These are phyloP conservation scores for Immersiporthe knoxdaviesiana DNA, from an alignment of 2,329 filamentous ascomycete genomes.

Conservation along the genomic window DNA sequence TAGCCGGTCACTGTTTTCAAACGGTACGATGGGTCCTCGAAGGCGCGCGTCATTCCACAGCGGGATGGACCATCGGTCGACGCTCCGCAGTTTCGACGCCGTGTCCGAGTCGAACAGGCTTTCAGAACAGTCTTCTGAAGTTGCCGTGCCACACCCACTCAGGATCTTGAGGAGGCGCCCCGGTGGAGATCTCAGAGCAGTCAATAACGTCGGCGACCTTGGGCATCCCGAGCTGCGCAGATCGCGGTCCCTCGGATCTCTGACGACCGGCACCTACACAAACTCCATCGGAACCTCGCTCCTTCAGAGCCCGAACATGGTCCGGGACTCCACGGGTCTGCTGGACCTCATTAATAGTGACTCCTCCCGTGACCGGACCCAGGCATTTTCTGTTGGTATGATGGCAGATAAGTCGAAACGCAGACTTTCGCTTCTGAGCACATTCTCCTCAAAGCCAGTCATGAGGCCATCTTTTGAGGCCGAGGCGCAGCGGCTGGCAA, in stretches of 20 bases:
- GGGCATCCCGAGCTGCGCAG: constrained; percentile 53
- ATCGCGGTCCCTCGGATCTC: constrained; percentile 61
- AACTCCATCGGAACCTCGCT: constrained; percentile 65
- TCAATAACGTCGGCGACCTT: constrained; percentile 65
- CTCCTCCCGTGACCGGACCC: constrained; percentile 45
- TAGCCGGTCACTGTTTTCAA: constrained; percentile 52
- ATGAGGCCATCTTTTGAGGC: constrained; percentile 82
- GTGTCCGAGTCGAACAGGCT: constrained; percentile 59
- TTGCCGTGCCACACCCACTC: constrained; percentile 54
- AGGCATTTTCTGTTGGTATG: constrained; percentile 60
- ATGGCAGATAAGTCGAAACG: constrained; percentile 55
- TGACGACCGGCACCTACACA: constrained; percentile 56
- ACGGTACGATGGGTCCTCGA: constrained; percentile 55
- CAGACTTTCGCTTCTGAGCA: constrained; percentile 60
- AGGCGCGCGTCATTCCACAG: constrained; percentile 66
- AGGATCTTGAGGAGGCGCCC: constrained; percentile 72
- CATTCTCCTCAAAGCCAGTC: constrained; percentile 63
- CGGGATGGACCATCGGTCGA: constrained; percentile 52
- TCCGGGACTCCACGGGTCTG: constrained; percentile 45
- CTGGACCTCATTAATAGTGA: constrained; percentile 50
- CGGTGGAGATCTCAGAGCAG: constrained; percentile 74
- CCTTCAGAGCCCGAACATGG: constrained; percentile 44
- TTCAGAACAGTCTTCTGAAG: constrained; percentile 47
- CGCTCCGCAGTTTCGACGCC: constrained; percentile 64
- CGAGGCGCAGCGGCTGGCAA: constrained; percentile 83